Evolutionary conservation across 176 grass and related monocot species (phyloP).

Genomic region (Microstegium vimineum): DNA sequence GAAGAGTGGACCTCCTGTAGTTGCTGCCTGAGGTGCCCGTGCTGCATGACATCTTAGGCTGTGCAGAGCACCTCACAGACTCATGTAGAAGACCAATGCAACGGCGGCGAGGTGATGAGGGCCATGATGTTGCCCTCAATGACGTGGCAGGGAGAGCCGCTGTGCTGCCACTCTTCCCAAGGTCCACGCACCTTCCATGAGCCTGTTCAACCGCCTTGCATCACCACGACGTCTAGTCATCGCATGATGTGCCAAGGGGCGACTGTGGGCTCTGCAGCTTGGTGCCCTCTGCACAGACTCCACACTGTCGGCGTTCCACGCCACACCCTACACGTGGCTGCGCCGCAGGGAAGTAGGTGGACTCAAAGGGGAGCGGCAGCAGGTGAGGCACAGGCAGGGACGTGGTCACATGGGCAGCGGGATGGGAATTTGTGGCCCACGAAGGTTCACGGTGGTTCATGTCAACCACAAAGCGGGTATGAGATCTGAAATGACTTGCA

Average conservation of each 20-base stretch:
- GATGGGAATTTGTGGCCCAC: too few species aligned
- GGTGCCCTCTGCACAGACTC: neutral
- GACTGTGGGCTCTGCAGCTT: neutral
- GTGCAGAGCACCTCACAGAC: neutral
- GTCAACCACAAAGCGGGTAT: neutral
- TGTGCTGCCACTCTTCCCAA: neutral
- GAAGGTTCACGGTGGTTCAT: neutral
- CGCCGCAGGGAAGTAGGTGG: neutral
- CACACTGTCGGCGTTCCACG: neutral
- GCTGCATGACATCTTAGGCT: neutral
- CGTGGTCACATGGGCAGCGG: too few species aligned
- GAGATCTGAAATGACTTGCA: neutral
- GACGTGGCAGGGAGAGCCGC: neutral
- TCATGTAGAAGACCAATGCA: neutral
- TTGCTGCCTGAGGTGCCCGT: neutral
- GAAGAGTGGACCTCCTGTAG: neutral
- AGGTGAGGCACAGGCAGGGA: neutral
- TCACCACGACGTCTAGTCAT: neutral
- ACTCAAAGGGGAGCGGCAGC: neutral
- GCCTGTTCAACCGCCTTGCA: neutral
- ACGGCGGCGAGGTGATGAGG: neutral
- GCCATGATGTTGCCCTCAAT: neutral
- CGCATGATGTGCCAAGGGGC: neutral
- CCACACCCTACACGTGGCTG: neutral
- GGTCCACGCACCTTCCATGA: neutral